Percentiles rank a stretch among this genome's conserved stretches.
Conservation (phyloP, 2,329 filamentous ascomycete species). For the Colletotrichum lupini region DNA sequence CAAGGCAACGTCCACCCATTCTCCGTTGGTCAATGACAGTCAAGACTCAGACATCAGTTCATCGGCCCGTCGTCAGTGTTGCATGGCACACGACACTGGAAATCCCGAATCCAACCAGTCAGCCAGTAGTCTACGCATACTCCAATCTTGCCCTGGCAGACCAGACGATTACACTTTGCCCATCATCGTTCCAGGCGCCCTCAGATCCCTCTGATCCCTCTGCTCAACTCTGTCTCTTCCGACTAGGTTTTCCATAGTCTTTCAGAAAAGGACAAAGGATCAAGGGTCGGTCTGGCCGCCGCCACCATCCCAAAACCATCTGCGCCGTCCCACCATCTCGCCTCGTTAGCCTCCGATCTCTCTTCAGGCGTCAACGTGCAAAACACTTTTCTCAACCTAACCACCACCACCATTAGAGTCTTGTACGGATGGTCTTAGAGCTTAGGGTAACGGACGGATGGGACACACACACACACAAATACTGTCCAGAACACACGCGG, state of each 20-base stretch:
- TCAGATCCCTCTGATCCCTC: constrained; percentile 3
- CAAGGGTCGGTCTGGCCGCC: neutral
- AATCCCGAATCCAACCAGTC: neutral
- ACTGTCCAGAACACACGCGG: neutral
- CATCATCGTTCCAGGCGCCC: neutral
- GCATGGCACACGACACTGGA: neutral
- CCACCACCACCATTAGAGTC: neutral
- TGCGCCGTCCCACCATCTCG: neutral
- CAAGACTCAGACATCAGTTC: neutral
- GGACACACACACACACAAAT: neutral
- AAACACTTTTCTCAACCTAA: neutral
- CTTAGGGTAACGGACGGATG: too few relatives aligned
- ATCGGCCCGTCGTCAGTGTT: neutral
- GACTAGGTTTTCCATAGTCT: too few relatives aligned
- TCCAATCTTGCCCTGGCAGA: neutral
- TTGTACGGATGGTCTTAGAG: neutral
- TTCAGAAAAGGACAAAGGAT: neutral
- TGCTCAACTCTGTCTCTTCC: neutral
- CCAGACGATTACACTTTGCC: constrained; percentile 2
- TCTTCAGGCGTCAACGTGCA: constrained; percentile 2
- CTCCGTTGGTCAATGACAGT: neutral
- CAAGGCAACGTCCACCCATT: neutral
- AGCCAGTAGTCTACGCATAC: too few relatives aligned
- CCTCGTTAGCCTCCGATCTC: constrained; percentile 21
- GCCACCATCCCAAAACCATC: neutral